Conservation (phyloP, 1,284 basidiomycete species). For the Rhodotorula sp. region DNA sequence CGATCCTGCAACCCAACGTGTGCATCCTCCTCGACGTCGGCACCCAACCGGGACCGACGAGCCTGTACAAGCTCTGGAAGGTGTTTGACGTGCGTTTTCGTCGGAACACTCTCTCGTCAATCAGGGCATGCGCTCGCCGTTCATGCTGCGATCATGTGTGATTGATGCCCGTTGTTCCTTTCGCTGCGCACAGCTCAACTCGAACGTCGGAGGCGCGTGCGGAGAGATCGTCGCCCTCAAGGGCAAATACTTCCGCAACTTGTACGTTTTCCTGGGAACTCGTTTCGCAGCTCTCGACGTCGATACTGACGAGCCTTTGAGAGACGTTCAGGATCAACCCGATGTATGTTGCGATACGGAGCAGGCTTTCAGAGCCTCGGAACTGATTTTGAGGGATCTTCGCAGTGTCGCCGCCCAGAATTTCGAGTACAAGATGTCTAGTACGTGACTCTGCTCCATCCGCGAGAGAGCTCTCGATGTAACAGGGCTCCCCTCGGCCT, state of each 20-base stretch:
- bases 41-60: constrained; percentile 82
- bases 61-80: constrained; percentile 96
- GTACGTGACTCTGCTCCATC: constrained; percentile 34
- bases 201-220: constrained; percentile 84
- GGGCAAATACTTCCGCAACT: constrained; percentile 58
- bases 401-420: constrained; percentile 74
- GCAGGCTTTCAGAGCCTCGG: not conserved
- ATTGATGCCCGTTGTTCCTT: no score
- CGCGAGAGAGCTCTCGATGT: constrained; percentile 85
- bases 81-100: constrained; percentile 49
- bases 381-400: not conserved
- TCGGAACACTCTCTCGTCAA: no score
- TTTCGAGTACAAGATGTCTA: constrained; percentile 57
- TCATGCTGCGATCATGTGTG: no score
- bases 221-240: constrained; percentile 35
- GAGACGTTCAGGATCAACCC: constrained; percentile 3
- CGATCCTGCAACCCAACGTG: constrained; percentile 66
- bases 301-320: not conserved
- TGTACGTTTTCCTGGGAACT: not conserved
- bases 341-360: not conserved
- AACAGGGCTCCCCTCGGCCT: no score
- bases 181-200: constrained; percentile 58
- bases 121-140: not conserved
- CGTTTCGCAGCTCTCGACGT: not conserved
- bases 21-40: constrained; percentile 94